phyloP scores from a whole-genome alignment of 305 asterid species.

The Vinca major region DNA sequence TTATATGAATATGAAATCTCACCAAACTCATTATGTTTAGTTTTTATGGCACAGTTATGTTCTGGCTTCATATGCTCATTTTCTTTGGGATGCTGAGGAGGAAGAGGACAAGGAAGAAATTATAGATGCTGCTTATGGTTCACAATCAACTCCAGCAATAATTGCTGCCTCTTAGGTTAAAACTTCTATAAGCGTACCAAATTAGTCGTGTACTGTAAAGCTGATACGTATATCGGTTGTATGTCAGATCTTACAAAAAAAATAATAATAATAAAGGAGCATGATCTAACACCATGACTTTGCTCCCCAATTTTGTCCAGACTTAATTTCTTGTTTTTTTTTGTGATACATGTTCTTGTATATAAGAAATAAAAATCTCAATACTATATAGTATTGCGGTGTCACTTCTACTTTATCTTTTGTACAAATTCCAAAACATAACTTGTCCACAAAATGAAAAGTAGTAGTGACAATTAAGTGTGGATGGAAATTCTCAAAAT shows the following conservation, averaged over 20 bases:
- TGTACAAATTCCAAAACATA: too few species aligned
- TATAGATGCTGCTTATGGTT: background rate
- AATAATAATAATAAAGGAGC: background rate
- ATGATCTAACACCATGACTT: background rate
- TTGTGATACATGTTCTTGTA: background rate
- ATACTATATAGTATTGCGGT: background rate
- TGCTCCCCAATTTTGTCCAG: too few species aligned
- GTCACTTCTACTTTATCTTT: background rate
- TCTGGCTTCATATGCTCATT: slow-evolving; percentile 50
- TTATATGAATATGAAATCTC: background rate
- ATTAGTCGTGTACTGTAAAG: too few species aligned
- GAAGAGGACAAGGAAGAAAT: background rate
- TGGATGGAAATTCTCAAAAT: too few species aligned
- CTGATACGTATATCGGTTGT: too few species aligned
- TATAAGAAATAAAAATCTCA: background rate
- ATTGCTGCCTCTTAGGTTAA: background rate
- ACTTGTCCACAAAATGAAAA: background rate
- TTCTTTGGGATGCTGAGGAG: slow-evolving; percentile 47
- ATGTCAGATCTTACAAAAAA: too few species aligned
- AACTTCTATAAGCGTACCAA: background rate
- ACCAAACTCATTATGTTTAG: background rate
- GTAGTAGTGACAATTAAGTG: background rate
- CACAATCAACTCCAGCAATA: background rate
- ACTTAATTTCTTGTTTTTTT: too few species aligned
- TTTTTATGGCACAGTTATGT: slow-evolving; percentile 28